These are phyloP conservation scores for Metschnikowia sp. DNA, from an alignment of 805 yeast species.

Conservation along the genomic window DNA sequence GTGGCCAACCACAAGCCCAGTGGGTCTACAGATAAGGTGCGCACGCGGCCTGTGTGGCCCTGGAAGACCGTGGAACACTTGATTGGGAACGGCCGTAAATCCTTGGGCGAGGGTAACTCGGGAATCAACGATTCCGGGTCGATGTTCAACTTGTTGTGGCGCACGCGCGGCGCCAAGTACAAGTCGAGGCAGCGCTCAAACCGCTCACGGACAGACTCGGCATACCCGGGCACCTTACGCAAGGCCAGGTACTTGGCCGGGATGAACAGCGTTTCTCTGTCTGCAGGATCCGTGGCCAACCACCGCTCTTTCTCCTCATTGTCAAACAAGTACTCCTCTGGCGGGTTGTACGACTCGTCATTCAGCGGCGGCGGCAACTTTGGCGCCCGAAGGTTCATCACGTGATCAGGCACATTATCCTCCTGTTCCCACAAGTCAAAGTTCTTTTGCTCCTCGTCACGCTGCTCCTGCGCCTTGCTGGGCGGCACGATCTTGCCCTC, in stretches of 20 bases:
- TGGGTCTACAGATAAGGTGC: constrained; percentile 82
- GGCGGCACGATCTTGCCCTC: constrained; percentile 92
- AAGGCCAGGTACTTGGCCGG: constrained; percentile 81
- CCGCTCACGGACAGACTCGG: constrained; percentile 78
- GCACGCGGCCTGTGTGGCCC: constrained; percentile 82
- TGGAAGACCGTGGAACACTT: constrained; percentile 76
- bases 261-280: constrained; percentile 72
- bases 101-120: constrained; percentile 94
- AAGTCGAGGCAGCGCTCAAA: constrained; percentile 93
- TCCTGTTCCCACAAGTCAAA: constrained; percentile 83
- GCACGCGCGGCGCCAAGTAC: constrained; percentile 93
- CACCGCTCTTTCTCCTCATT: constrained; percentile 74
- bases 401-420: constrained; percentile 57
- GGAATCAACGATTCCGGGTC: constrained; percentile 97
- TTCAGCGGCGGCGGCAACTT: constrained; percentile 93
- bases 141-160: constrained; percentile 83
- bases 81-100: constrained; percentile 94
- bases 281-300: constrained; percentile 67
- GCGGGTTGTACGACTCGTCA: constrained; percentile 96
- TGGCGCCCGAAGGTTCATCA: constrained; percentile 93
- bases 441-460: constrained; percentile 48
- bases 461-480: constrained; percentile 48
- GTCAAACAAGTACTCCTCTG: constrained; percentile 83
- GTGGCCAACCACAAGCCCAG: constrained; percentile 94
- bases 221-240: constrained; percentile 92